phyloP scores from a whole-genome alignment of 345 rosid species.

The Melastoma malabathricum region DNA sequence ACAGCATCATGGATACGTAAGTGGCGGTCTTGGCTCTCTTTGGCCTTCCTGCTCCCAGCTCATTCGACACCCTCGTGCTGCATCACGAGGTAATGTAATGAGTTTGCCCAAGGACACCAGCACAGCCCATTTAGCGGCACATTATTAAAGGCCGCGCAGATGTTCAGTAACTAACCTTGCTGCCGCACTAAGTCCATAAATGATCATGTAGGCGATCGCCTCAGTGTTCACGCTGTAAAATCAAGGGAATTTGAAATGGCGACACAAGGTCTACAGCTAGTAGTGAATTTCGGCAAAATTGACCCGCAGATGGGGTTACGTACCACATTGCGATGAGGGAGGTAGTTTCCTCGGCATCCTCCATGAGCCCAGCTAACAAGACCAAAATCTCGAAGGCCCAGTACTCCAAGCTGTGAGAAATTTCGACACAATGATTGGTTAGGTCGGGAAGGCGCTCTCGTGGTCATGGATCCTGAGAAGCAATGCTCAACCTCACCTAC shows the following conservation, averaged over 20 bases:
- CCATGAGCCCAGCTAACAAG: conserved; percentile 60
- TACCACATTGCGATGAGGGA: conserved; percentile 70
- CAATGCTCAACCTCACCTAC: conserved; percentile 19
- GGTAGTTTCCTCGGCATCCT: conserved; percentile 39
- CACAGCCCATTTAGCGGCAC: background rate
- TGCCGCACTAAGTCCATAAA: conserved; percentile 67
- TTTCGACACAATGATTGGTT: no score
- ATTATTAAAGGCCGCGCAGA: background rate
- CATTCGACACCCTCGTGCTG: conserved; percentile 83
- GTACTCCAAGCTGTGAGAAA: conserved; percentile 39
- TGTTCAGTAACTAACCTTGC: conserved; percentile 52
- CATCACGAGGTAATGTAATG: background rate
- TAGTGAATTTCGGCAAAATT: no score
- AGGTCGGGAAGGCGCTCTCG: no score
- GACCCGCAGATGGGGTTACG: background rate
- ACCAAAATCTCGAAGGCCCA: conserved; percentile 84
- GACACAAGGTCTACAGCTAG: no score
- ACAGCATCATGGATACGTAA: conserved; percentile 31
- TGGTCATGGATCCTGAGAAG: no score
- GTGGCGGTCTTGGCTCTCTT: conserved; percentile 38
- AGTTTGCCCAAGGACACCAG: no score
- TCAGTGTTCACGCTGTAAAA: conserved; percentile 41
- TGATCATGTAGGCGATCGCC: conserved; percentile 45
- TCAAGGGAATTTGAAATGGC: background rate
- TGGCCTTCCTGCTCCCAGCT: conserved; percentile 51